Evolutionary conservation across 2,329 filamentous ascomycete genomes (phyloP).

Genomic region (Venturia effusa): DNA sequence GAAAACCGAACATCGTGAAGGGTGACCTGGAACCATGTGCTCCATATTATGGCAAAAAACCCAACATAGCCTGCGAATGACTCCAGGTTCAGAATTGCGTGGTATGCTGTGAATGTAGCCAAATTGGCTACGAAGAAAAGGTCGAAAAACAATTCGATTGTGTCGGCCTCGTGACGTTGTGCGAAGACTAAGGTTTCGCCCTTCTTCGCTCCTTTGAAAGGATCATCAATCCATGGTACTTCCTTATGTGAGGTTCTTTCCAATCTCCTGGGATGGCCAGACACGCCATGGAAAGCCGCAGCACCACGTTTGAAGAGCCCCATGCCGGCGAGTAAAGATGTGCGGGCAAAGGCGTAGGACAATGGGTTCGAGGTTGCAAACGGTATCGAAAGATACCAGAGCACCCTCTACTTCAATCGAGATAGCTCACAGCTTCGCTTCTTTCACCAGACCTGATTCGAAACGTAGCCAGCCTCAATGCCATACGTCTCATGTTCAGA

Average conservation of each 20-base stretch:
- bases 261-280: not conserved
- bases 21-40: constrained; percentile 28
- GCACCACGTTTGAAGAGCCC: not conserved
- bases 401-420: not conserved
- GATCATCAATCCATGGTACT: constrained; percentile 23
- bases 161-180: constrained; percentile 22
- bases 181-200: constrained; percentile 24
- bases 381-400: not conserved
- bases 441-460: not conserved
- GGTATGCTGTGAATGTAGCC: constrained; percentile 23
- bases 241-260: not conserved
- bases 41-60: constrained; percentile 27
- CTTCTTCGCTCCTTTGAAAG: constrained; percentile 24
- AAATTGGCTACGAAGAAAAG: constrained; percentile 26
- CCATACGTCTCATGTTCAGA: not conserved
- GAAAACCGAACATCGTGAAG: constrained; percentile 30
- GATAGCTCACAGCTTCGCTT: not conserved
- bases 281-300: not conserved
- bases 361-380: not conserved
- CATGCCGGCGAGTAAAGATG: not conserved
- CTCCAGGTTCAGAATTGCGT: constrained; percentile 14
- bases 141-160: constrained; percentile 27
- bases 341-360: not conserved
- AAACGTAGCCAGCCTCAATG: not conserved
- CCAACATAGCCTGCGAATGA: constrained; percentile 27